Base-by-base conservation (phyloP, 225 moss, liverwort and hornwort genomes). In the Pseudoscleropodium purum region DNA sequence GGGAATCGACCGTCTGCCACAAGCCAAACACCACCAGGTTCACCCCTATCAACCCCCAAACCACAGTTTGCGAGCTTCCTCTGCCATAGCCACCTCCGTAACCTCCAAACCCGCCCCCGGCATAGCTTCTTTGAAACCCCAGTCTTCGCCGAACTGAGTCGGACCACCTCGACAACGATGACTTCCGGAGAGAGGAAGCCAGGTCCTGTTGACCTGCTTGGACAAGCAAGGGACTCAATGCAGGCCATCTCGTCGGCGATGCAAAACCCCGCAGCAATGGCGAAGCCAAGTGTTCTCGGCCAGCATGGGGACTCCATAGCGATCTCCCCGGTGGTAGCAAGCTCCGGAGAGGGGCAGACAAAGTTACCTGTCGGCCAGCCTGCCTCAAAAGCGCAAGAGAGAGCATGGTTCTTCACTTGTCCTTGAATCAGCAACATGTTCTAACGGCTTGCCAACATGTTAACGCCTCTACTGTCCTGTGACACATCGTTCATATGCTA, bases 11-110 rank as follows among this genome's bases (percentile, higher is more conserved):
- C 67, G 75, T 91, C 59, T 94, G 94, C 99, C 99, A 99, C 63
- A 97, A 69, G 57, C 94, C 96, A 87, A 97, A 97, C 60, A 99
- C 95, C 56, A 90, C 91, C 57, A 96, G 86, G 85, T 99, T 99
- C 66, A 91, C 92, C 24, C 96, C 97, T 26, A 99, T 91, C 43
- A 99, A 94, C 57, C 91, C 93, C 86, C 93, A 96, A 52, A 99
- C 91, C 39, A 95, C 96, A 64, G 90, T 85, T 87, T 94, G 95
- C 25, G 96, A 89, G 90, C 92, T 94, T n/a, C 92, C 87, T 79
- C 91, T 78, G 20, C 90, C 88, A 74, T 39, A 90, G 19, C 90
- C 90, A 39, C 92, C 90, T 25, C 89, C 73, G 31, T 84, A 91
- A 11, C 90, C 90, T 72, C 91, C 91, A 85, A 77, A 86, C 79